phyloP scores from a whole-genome alignment of 1,284 basidiomycete genomes.

The Pulveroboletus sp. region DNA sequence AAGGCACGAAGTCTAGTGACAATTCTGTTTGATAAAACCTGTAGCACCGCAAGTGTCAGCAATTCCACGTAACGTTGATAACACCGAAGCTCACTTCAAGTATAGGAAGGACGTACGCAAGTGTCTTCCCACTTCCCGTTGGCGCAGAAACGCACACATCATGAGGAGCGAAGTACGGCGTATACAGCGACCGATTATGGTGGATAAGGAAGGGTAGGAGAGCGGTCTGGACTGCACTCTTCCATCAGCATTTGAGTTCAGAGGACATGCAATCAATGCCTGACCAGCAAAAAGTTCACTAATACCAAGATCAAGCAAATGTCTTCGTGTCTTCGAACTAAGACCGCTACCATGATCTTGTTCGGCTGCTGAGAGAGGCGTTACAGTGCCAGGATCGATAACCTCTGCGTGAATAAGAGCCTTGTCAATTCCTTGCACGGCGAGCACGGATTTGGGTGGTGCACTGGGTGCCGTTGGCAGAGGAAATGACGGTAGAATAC shows the following conservation, averaged over 20 bases:
- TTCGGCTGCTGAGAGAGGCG: conserved; percentile 49
- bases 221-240: conserved; percentile 80
- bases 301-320: conserved; percentile 76
- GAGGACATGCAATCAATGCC: conserved; percentile 27
- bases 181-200: conserved; percentile 55
- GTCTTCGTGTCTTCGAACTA: conserved; percentile 59
- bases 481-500: conserved; percentile 67
- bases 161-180: conserved; percentile 67
- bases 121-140: conserved; percentile 95
- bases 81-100: conserved; percentile 63
- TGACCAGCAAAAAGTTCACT: conserved; percentile 84
- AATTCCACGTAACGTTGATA: not conserved
- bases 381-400: conserved; percentile 57
- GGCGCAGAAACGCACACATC: conserved; percentile 98
- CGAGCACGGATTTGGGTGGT: conserved; percentile 55
- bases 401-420: conserved; percentile 73
- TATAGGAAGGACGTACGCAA: conserved; percentile 92
- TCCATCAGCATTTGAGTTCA: conserved; percentile 2
- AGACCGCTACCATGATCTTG: conserved; percentile 51
- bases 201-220: conserved; percentile 78
- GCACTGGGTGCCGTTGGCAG: conserved; percentile 68
- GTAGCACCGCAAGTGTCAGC: not conserved
- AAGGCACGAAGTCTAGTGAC: conserved; percentile 89
- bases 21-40: conserved; percentile 73
- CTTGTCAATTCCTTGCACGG: conserved; percentile 76